Evolutionary conservation across 2,329 filamentous ascomycete genomes (phyloP), one percentile per base, ranked within the genome.

Genomic region (Penicillium occitanis): DNA sequence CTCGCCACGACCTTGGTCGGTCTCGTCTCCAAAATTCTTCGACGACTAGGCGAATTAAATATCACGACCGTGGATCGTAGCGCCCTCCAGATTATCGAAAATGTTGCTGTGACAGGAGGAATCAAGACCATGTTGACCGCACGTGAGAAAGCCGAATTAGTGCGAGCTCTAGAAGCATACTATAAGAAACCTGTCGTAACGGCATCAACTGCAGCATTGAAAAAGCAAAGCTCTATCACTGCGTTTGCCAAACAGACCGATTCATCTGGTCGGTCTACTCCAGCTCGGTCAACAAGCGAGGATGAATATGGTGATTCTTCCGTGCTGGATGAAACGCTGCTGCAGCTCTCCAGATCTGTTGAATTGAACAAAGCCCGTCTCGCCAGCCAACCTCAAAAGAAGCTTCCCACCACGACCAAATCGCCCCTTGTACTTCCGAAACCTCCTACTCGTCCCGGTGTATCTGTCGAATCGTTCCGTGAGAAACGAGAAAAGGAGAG

Each of bases 121-220:
- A 86, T 89, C 69, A 89, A 87, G 72, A 96, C 93, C 1, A 97
- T 96, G 71, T 80, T 98, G 70, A 91, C 86, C 13, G 86, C 87
- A 42, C 88, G 90, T 65, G 93, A 98, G 74, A 92, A 93, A 70
- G 94, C 93, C 11, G 91, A 97, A 78, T 82, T 98, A 60, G 83
- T 87, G 63, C 79, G 85, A 62, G 85, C 87, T 19, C 75, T 88
- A n/a, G 87, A 89, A 70, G 82, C 78, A 11, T 82, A 81, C 67
- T 79, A 78, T 67, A 80, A 79, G 67, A 81, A 79, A 66, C 77
- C 80, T 8, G 78, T 81, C 57, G 76, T 81, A 48, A 76, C 77
- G 60, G 77, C 77, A 40, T 76, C 77, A 7, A 77, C 78, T n/a
- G 75, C 76, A 48, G 70, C 74, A 19, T 74, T 79, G 60, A 80